A percentile compares a stretch with the other conserved stretches of the same genome.
Evolutionary conservation across 495 filamentous ascomycete species (phyloP).

Genomic region (Talaromyces stipitatus): DNA sequence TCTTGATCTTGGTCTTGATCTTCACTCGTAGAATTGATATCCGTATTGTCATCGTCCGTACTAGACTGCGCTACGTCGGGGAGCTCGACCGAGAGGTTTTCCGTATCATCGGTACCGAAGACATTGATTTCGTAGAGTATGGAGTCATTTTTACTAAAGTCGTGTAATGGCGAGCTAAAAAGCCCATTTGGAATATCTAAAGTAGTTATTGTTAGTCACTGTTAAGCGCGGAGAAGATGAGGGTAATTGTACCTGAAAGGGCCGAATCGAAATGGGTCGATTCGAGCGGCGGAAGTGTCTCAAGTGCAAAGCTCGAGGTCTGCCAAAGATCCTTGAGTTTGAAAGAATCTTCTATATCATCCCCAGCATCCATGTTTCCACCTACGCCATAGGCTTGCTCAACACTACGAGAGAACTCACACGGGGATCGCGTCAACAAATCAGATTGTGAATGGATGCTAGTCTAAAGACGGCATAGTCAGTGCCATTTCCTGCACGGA

Average conservation of each 20-base stretch:
- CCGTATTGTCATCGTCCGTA: constrained; percentile 10
- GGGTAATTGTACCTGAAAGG: constrained; percentile 24
- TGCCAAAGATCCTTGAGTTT: constrained; percentile 62
- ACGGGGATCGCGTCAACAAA: constrained; percentile 4
- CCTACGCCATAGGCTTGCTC: background rate
- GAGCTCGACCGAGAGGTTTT: constrained; percentile 14
- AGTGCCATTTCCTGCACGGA: constrained; percentile 17
- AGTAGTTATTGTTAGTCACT: background rate
- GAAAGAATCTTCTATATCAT: constrained; percentile 54
- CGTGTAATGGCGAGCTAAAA: constrained; percentile 16
- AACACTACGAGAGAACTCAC: background rate
- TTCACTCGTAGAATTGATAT: constrained; percentile 1
- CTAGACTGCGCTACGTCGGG: constrained; percentile 20
- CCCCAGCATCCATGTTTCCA: constrained; percentile 32
- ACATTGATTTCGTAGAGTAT: constrained; percentile 26
- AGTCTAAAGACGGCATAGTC: background rate
- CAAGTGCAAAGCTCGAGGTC: constrained; percentile 37
- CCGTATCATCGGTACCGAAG: constrained; percentile 15
- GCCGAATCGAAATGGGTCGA: constrained; percentile 28
- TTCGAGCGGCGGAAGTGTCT: constrained; percentile 31
- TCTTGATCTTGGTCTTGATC: constrained; percentile 11
- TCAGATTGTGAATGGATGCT: background rate
- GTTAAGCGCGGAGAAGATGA: background rate
- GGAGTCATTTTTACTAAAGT: constrained; percentile 16
- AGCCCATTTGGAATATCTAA: constrained; percentile 22